Conservation (phyloP, 164 flowering plant species). For the Saururus chinensis region DNA sequence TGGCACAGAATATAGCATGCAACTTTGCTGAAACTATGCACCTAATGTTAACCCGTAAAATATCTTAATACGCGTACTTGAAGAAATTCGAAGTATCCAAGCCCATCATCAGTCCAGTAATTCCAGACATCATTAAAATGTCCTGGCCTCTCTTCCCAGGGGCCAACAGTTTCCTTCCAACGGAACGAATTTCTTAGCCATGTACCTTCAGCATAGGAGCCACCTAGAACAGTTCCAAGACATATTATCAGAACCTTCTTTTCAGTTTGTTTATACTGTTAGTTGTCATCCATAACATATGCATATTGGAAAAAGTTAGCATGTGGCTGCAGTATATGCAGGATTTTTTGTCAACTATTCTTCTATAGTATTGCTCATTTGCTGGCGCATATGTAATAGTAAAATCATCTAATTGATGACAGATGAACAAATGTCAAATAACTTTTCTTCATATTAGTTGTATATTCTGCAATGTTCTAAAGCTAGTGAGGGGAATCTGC, state of each 20-base stretch:
- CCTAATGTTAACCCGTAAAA: neutral
- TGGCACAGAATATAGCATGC: neutral
- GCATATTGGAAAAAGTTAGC: too few species aligned
- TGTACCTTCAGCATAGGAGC: slow-evolving; percentile 87
- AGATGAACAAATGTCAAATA: too few species aligned
- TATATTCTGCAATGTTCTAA: neutral
- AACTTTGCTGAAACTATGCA: neutral
- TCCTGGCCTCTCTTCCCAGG: slow-evolving; percentile 95
- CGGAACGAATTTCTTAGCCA: slow-evolving; percentile 89
- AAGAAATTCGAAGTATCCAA: slow-evolving; percentile 83
- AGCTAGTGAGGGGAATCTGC: neutral
- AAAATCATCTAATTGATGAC: too few species aligned
- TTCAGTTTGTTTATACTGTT: neutral
- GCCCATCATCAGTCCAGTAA: slow-evolving; percentile 99
- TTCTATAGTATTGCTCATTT: too few species aligned
- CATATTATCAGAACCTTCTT: neutral
- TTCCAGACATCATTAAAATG: slow-evolving; percentile 92
- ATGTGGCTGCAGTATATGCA: too few species aligned
- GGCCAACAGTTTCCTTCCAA: slow-evolving; percentile 83
- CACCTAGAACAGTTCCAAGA: slow-evolving; percentile 33
- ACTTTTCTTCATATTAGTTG: neutral
- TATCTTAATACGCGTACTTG: slow-evolving; percentile 33
- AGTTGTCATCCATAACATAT: too few species aligned
- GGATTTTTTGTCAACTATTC: too few species aligned
- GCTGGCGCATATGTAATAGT: too few species aligned